Evolutionary conservation across 1,284 basidiomycete genomes (phyloP).

Genomic region (Austroboletus olivaceoglutinosus): DNA sequence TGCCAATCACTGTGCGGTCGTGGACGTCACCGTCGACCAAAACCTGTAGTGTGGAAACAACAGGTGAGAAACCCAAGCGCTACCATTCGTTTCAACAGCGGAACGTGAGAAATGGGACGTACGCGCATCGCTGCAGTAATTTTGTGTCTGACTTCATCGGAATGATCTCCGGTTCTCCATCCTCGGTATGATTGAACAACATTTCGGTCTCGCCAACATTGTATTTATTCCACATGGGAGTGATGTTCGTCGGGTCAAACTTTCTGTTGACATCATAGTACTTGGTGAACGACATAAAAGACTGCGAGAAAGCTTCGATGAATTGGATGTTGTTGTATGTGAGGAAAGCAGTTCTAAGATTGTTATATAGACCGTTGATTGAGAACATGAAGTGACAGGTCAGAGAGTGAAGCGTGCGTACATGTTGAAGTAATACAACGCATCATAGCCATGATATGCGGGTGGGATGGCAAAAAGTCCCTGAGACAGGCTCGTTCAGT

Average conservation of each 20-base stretch:
- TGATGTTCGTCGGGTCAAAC: conserved; percentile 21
- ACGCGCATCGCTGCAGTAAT: conserved; percentile 26
- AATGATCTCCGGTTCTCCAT: conserved; percentile 10
- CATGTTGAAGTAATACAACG: conserved; percentile 20
- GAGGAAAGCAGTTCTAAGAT: conserved; percentile 4
- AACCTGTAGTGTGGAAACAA: neutral
- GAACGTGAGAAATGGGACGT: conserved; percentile 2
- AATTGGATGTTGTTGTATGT: conserved; percentile 22
- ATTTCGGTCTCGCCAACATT: conserved; percentile 20
- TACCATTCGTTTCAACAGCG: neutral
- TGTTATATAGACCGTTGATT: neutral
- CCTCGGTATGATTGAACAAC: conserved; percentile 28
- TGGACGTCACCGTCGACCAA: conserved; percentile 1
- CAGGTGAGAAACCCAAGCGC: neutral
- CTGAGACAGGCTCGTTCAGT: conserved; percentile 1
- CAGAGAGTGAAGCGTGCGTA: conserved; percentile 1
- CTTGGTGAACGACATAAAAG: conserved; percentile 24
- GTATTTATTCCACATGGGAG: conserved; percentile 23
- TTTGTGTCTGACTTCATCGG: conserved; percentile 14
- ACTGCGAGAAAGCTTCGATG: conserved; percentile 23
- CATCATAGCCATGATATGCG: conserved; percentile 10
- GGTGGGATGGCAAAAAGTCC: conserved; percentile 27
- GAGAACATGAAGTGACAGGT: neutral
- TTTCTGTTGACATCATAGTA: conserved; percentile 22
- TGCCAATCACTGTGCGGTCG: conserved; percentile 3